These are phyloP conservation scores for Nemania sp. DNA, from an alignment of 2,329 filamentous ascomycete species.

Conservation along the genomic window DNA sequence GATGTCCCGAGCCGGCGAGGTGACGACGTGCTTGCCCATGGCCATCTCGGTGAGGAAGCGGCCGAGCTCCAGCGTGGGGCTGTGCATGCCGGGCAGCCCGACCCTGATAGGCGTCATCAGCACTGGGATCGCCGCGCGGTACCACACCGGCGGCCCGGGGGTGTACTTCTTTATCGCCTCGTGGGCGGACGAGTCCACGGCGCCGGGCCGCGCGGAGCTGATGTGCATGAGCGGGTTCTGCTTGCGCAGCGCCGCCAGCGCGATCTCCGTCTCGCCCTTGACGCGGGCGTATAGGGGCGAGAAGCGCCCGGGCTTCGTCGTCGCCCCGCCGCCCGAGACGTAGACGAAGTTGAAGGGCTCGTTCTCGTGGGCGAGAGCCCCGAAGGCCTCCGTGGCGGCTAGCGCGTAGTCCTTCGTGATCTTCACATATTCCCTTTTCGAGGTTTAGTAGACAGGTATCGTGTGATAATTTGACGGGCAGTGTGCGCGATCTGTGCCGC, in stretches of 20 bases:
- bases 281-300: conserved; percentile 63
- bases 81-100: conserved; percentile 35
- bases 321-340: conserved; percentile 68
- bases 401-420: conserved; percentile 72
- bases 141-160: conserved; percentile 38
- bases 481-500: background rate
- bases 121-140: conserved; percentile 14
- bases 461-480: background rate
- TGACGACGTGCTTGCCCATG: conserved; percentile 44
- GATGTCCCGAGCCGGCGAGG: conserved; percentile 32
- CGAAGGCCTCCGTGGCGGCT: conserved; percentile 49
- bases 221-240: conserved; percentile 54
- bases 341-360: conserved; percentile 71
- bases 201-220: conserved; percentile 62
- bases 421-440: conserved; percentile 60
- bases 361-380: conserved; percentile 44
- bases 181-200: conserved; percentile 57
- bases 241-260: conserved; percentile 57
- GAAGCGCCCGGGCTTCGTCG: conserved; percentile 58
- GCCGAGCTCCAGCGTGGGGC: conserved; percentile 52
- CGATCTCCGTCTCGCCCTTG: conserved; percentile 69
- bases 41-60: conserved; percentile 51
- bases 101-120: conserved; percentile 37
- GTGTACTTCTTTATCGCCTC: conserved; percentile 49
- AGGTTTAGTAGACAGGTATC: background rate